Evolutionary conservation across 2,329 filamentous ascomycete genomes (phyloP).

Genomic region (Aspergillus proliferans): DNA sequence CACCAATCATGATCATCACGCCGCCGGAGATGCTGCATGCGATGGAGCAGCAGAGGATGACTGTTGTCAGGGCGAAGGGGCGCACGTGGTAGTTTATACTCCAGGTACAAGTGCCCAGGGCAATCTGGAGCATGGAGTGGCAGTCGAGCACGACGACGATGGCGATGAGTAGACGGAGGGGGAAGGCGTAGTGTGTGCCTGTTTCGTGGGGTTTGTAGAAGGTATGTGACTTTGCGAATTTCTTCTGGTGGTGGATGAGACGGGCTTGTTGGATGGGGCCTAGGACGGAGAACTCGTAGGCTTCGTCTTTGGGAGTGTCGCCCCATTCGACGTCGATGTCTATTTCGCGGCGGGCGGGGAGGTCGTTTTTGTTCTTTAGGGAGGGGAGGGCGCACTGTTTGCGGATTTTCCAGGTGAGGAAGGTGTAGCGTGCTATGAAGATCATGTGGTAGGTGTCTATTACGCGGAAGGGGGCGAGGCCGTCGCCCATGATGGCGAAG

Average conservation of each 20-base stretch:
- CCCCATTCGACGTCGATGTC: slow-evolving; percentile 42
- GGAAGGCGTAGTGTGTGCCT: slow-evolving; percentile 72
- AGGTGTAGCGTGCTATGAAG: slow-evolving; percentile 68
- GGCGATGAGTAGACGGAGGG: slow-evolving; percentile 64
- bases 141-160: slow-evolving; percentile 74
- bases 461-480: slow-evolving; percentile 65
- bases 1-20: slow-evolving; percentile 68
- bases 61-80: slow-evolving; percentile 67
- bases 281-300: slow-evolving; percentile 57
- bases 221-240: slow-evolving; percentile 74
- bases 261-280: slow-evolving; percentile 59
- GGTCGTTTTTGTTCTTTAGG: slow-evolving; percentile 62
- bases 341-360: slow-evolving; percentile 46
- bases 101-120: slow-evolving; percentile 73
- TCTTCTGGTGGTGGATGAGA: slow-evolving; percentile 69
- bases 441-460: slow-evolving; percentile 86
- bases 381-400: slow-evolving; percentile 57
- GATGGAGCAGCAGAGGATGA: slow-evolving; percentile 74
- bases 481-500: slow-evolving; percentile 65
- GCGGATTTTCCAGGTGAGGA: slow-evolving; percentile 59
- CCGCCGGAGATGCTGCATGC: slow-evolving; percentile 71
- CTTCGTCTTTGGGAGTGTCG: slow-evolving; percentile 39
- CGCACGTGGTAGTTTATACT: slow-evolving; percentile 65
- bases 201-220: slow-evolving; percentile 90
- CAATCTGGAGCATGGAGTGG: slow-evolving; percentile 74